Evolutionary conservation across 176 grass and related monocot genomes (phyloP).

Genomic region (Aegilops umbellulata): DNA sequence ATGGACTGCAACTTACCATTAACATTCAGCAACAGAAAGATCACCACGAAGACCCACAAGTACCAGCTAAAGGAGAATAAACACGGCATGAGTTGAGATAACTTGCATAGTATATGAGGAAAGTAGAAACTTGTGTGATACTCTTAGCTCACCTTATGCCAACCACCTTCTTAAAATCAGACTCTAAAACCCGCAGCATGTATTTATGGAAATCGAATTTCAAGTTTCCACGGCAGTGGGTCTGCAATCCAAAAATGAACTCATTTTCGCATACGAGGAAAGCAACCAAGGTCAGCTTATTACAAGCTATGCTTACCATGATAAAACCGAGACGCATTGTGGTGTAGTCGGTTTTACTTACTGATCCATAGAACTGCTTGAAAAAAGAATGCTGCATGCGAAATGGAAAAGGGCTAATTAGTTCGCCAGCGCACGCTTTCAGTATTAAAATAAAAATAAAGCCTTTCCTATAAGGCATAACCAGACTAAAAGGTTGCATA

Average conservation of each 20-base stretch:
- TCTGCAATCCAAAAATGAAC: constrained; percentile 39
- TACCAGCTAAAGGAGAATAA: constrained; percentile 66
- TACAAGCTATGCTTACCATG: constrained; percentile 55
- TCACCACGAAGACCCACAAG: constrained; percentile 86
- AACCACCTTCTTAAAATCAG: constrained; percentile 96
- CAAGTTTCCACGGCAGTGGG: constrained; percentile 61
- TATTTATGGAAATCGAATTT: constrained; percentile 97
- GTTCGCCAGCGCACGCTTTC: constrained; percentile 8
- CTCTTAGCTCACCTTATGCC: constrained; percentile 78
- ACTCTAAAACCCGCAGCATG: constrained; percentile 86
- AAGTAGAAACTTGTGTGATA: not conserved
- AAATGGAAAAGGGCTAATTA: constrained; percentile 9
- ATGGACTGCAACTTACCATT: constrained; percentile 56
- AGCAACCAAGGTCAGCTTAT: not conserved
- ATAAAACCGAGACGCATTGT: constrained; percentile 93
- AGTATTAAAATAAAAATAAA: constrained; percentile 8
- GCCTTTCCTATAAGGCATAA: not conserved
- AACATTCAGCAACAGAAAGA: constrained; percentile 93
- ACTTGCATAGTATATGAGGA: not conserved
- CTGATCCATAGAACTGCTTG: constrained; percentile 79
- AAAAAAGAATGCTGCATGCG: constrained; percentile 70
- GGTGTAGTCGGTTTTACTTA: constrained; percentile 66
- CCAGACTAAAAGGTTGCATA: not conserved
- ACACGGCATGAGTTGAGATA: not conserved
- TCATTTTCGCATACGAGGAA: constrained; percentile 12